phyloP scores from a whole-genome alignment of 208 protist species.

The Leishmania gerbilli region DNA sequence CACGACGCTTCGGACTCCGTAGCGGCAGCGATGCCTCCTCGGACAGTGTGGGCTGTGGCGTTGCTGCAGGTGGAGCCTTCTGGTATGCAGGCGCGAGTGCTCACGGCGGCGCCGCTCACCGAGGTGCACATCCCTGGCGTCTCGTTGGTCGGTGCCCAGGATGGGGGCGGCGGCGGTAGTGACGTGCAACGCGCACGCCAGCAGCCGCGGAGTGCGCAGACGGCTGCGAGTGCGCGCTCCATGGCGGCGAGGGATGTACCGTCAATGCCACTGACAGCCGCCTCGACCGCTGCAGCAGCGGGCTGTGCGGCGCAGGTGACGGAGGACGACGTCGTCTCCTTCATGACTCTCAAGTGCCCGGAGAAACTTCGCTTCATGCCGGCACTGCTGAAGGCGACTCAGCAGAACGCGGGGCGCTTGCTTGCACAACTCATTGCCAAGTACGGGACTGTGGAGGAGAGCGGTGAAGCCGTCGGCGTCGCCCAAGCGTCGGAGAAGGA shows the following conservation, averaged over 20 bases:
- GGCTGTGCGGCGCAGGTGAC: slow-evolving; percentile 2
- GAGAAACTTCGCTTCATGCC: slow-evolving; percentile 68
- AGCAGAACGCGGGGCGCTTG: slow-evolving; percentile 41
- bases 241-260: not conserved
- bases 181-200: not conserved
- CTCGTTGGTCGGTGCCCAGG: not conserved
- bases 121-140: slow-evolving; percentile 9
- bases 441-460: slow-evolving; percentile 43
- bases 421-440: slow-evolving; percentile 54
- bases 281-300: not conserved
- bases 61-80: slow-evolving; percentile 31
- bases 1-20: not conserved
- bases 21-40: not conserved
- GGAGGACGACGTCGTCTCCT: slow-evolving; percentile 33
- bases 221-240: not conserved
- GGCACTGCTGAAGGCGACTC: slow-evolving; percentile 43
- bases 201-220: not conserved
- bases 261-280: not conserved
- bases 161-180: not conserved
- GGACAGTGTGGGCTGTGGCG: slow-evolving; percentile 30
- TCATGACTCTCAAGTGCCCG: slow-evolving; percentile 53
- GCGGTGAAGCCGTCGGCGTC: not conserved
- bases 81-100: slow-evolving; percentile 31
- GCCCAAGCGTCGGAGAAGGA: not conserved
- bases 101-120: slow-evolving; percentile 29